Evolutionary conservation across 805 yeast genomes (phyloP).

Genomic region (Candida coquimbonensis): DNA sequence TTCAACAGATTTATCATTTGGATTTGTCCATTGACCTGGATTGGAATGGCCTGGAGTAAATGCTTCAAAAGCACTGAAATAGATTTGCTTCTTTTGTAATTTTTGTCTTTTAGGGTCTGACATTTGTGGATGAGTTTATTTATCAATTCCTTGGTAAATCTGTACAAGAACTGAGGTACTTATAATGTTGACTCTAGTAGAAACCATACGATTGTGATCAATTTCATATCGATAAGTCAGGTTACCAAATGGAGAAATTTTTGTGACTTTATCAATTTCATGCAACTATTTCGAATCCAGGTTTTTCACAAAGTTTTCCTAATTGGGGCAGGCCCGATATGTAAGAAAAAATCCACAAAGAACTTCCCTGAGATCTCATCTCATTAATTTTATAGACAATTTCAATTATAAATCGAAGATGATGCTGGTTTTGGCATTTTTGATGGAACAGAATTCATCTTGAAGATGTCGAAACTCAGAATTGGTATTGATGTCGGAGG

Average conservation of each 20-base stretch:
- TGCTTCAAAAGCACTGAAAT: slow-evolving; percentile 9
- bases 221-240: no score
- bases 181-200: no score
- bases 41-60: slow-evolving; percentile 11
- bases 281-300: background rate
- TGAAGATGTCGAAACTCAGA: slow-evolving; percentile 10
- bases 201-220: no score
- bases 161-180: no score
- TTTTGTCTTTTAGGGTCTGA: slow-evolving; percentile 4
- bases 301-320: slow-evolving; percentile 7
- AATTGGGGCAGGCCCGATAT: slow-evolving; percentile 1
- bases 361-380: background rate
- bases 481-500: slow-evolving; percentile 45
- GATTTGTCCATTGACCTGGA: slow-evolving; percentile 21
- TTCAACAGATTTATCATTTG: slow-evolving; percentile 12
- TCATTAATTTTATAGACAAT: background rate
- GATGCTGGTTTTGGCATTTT: background rate
- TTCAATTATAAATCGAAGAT: background rate
- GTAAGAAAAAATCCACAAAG: no score
- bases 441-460: no score
- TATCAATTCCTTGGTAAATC: background rate
- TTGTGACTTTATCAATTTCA: background rate
- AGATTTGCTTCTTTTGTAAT: slow-evolving; percentile 3
- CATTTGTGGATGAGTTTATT: background rate
- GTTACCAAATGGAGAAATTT: background rate